A percentile compares a stretch with the other conserved stretches of the same genome.
These are phyloP conservation scores for Camillea tinctor DNA, from an alignment of 2,329 filamentous ascomycete genomes.

Conservation along the genomic window DNA sequence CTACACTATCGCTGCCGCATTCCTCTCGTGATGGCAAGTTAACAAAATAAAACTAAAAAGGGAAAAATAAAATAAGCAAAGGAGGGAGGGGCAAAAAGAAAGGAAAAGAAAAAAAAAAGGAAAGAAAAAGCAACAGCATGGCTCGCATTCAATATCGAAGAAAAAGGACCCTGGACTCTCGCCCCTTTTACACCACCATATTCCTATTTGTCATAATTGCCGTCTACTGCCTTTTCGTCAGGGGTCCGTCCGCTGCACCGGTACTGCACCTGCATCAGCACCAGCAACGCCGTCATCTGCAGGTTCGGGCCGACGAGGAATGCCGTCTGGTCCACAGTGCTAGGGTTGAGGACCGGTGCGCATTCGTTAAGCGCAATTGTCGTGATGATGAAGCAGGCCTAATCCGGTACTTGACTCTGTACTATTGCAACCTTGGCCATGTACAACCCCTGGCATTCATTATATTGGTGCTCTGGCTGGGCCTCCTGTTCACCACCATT, in stretches of 20 bases:
- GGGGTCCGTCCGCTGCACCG: not conserved
- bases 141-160: constrained; percentile 8
- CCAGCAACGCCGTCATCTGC: constrained; percentile 17
- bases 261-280: constrained; percentile 14
- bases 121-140: constrained; percentile 14
- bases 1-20: too few relatives aligned
- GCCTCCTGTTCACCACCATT: constrained; percentile 90
- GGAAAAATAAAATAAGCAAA: too few relatives aligned
- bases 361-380: constrained; percentile 80
- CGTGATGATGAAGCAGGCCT: constrained; percentile 86
- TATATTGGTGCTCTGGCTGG: constrained; percentile 79
- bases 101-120: too few relatives aligned
- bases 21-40: too few relatives aligned
- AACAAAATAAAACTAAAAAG: too few relatives aligned
- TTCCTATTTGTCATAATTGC: constrained; percentile 2
- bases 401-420: constrained; percentile 82
- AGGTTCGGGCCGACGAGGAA: constrained; percentile 41
- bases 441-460: constrained; percentile 75
- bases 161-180: constrained; percentile 32
- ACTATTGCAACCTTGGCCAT: constrained; percentile 76
- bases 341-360: constrained; percentile 74
- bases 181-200: constrained; percentile 33
- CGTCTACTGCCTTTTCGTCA: constrained; percentile 4
- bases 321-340: constrained; percentile 79
- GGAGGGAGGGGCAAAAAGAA: not conserved